Base-by-base conservation (phyloP, 148 eudicot genomes). In the Rhododendron mucronatum region DNA sequence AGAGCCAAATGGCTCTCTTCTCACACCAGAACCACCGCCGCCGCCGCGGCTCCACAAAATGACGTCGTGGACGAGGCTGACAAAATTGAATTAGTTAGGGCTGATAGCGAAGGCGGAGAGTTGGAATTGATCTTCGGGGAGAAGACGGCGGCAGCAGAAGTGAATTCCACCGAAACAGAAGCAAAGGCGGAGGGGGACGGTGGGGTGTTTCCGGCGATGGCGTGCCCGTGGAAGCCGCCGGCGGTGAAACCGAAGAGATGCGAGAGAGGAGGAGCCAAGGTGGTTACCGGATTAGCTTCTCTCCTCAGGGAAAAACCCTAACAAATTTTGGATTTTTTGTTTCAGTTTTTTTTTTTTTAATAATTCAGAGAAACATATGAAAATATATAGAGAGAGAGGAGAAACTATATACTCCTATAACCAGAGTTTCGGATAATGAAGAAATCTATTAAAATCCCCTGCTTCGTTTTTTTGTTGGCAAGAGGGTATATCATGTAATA, bases 201-300 rank as follows among this genome's bases (percentile, higher is more conserved):
- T 41, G 88, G 83, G 82, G 0, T 30, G 63, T 41, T 41, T 14
- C 30, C 71, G 65, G 87, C 73, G 57, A 50, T 48, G 84, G 57
- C 51, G 21, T 48, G 67, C 44, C 69, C 87, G 55, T 92, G 94
- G 95, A 87, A 89, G 86, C 90, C 89, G 47, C 95, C 95, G 89
- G 92, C 88, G 86, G 83, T 91, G 55, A 90, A 80, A 79, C 90
- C 91, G 84, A 92, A 87, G 92, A 92, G 89, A 79, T 88, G 85
- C 15, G 91, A 90, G 44, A 89, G 89, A 86, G 92, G 89, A 35
- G 85, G 61, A 55, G 61, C 85, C 16, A 91, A 90, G 78, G 91
- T 90, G 15, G 94, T 94, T 7, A 89, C 96, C 83, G 96, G 96
- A 74, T 85, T 93, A 44, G 93, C 96, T 86, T 88, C 90, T 69